Evolutionary conservation across 2,329 filamentous ascomycete genomes (phyloP), one percentile per base, ranked within the genome.

Genomic region (Phaeosphaeria sp.): DNA sequence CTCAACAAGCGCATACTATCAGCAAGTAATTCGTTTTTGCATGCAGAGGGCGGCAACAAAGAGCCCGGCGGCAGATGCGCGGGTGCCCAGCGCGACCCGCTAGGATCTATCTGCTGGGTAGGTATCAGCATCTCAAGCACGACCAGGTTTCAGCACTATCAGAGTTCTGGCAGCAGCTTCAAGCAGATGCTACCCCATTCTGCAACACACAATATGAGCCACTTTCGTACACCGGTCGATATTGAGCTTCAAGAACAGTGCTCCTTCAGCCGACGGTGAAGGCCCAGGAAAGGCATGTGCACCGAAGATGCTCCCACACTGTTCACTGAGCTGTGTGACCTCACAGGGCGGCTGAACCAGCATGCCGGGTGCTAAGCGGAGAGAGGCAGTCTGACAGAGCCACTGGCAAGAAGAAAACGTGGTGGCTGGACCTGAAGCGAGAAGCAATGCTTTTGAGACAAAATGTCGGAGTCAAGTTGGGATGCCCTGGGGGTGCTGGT

Each of bases 301-400:
- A 56, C 63, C 63, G 63, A 59, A 57, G n/a, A 42, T 50, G 22
- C 56, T 44, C 44, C 56, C 56, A 55, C 52, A 49, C 47, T 49
- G 24, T 46, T 53, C 47, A 53, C 60, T 33, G 25, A 49, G 51
- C 47, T 57, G 63, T 57, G 59, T 56, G 57, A 60, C 55, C 52
- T 62, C 51, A 57, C 39, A 18, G 33, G 17, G 57, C 61, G 63
- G 63, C 59, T 51, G 61, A 49, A 57, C 63, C 63, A 53, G 27
- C 11, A 25, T 36, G 45, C 51, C 53, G 61, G 63, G 59, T 55
- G 40, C 36, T 46, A 52, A 55, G 46, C 45, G 52, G 24, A 54
- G 49, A 25, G 50, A 51, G 54, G 58, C 18, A 30, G 39, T 20
- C 49, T 39, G 36, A 39, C 36, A 43, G 21, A 18, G 40, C 20